Percentiles rank a stretch among this genome's conserved stretches.
phyloP scores from a whole-genome alignment of 345 rosid genomes.

The thale cress (Arabidopsis thaliana) region TAIR10.1 NC_003070.9:25579001-25579500 shows the following conservation, averaged over 20 bases:
- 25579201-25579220: not conserved
- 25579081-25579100: not conserved
- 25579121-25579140: slow-evolving; percentile 18
- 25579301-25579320: not conserved
- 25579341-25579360: not conserved
- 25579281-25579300: slow-evolving; percentile 38
- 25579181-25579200: not conserved
- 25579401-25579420: not conserved
- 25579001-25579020: not conserved
- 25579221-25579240: not conserved
- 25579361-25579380: not conserved
- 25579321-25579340: slow-evolving; percentile 1
- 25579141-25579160: not conserved
- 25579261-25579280: not conserved
- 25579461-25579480: not conserved
- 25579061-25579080: slow-evolving; percentile 11
- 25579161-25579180: not conserved
- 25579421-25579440: not conserved
- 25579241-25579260: slow-evolving; percentile 6
- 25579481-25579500: not conserved
- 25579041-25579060: slow-evolving; percentile 11
- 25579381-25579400: too few species aligned
- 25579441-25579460: not conserved
- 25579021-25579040: not conserved
- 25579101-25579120: slow-evolving; percentile 17